These are phyloP conservation scores for Trichopus zeylanicus DNA, from an alignment of 116 monocot genomes.

Conservation along the genomic window DNA sequence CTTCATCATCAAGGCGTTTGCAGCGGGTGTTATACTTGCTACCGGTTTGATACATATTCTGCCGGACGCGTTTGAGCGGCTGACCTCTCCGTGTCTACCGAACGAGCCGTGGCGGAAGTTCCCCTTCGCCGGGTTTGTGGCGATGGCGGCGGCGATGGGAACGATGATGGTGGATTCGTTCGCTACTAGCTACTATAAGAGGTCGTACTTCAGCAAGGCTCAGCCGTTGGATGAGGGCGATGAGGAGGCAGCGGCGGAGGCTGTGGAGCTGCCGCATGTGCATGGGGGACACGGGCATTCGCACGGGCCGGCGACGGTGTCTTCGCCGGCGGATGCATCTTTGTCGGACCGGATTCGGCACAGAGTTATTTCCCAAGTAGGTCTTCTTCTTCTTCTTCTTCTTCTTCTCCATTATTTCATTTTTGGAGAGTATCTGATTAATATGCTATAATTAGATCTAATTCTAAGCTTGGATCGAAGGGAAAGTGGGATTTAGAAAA, in stretches of 20 bases:
- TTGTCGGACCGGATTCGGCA: conserved; percentile 19
- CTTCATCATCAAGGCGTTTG: conserved; percentile 62
- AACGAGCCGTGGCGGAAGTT: conserved; percentile 43
- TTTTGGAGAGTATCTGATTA: too few relatives aligned
- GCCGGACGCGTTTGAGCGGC: conserved; percentile 43
- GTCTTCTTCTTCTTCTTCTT: neutral
- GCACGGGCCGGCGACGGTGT: conserved; percentile 14
- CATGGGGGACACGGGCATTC: conserved; percentile 16
- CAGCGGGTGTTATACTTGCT: conserved; percentile 70
- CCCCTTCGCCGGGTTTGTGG: conserved; percentile 59
- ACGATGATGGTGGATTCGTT: conserved; percentile 61
- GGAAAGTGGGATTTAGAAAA: too few relatives aligned
- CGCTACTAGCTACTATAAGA: conserved; percentile 35
- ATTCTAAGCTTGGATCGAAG: too few relatives aligned
- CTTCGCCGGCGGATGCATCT: neutral
- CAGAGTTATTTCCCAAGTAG: conserved; percentile 41
- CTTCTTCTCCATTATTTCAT: too few relatives aligned
- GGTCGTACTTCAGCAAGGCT: conserved; percentile 21
- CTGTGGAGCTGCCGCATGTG: too few relatives aligned
- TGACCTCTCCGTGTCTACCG: conserved; percentile 48
- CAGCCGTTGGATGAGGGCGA: conserved; percentile 5
- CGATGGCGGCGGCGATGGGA: conserved; percentile 56
- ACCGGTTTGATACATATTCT: conserved; percentile 73
- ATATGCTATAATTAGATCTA: too few relatives aligned
- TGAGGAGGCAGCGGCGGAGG: neutral